Conservation (phyloP, 306 rosid genomes). For the Oxytropis ochrocephala region DNA sequence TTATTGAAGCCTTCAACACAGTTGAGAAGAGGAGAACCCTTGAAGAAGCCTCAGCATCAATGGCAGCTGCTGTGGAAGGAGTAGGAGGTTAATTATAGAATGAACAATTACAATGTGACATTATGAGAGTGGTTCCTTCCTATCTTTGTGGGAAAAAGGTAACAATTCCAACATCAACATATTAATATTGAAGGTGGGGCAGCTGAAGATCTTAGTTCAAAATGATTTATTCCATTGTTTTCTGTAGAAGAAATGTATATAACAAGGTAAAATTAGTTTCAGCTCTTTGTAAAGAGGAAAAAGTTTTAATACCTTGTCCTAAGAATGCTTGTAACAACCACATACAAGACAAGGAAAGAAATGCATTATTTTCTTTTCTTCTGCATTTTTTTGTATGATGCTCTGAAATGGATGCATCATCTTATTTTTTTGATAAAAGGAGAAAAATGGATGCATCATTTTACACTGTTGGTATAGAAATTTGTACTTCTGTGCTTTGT, state of each 20-base stretch:
- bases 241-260: constrained; percentile 55
- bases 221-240: constrained; percentile 33
- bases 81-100: constrained; percentile 41
- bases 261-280: constrained; percentile 43
- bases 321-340: constrained; percentile 33
- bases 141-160: constrained; percentile 1
- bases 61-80: constrained; percentile 85
- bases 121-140: constrained; percentile 9
- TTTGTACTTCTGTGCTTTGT: constrained; percentile 14
- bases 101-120: constrained; percentile 18
- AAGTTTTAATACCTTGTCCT: constrained; percentile 36
- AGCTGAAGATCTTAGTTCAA: constrained; percentile 23
- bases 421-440: constrained; percentile 17
- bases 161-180: constrained; percentile 19
- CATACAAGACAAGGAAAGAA: constrained; percentile 26
- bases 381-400: constrained; percentile 40
- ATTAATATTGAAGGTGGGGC: constrained; percentile 24
- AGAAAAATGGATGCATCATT: constrained; percentile 32
- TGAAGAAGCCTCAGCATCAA: constrained; percentile 92
- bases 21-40: constrained; percentile 83
- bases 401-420: constrained; percentile 30
- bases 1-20: constrained; percentile 59
- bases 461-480: constrained; percentile 10
- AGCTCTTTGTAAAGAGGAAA: constrained; percentile 58
- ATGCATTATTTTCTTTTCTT: constrained; percentile 20